These are phyloP conservation scores for Wallacemonas sp. DNA, from an alignment of 208 protist genomes.

Conservation along the genomic window DNA sequence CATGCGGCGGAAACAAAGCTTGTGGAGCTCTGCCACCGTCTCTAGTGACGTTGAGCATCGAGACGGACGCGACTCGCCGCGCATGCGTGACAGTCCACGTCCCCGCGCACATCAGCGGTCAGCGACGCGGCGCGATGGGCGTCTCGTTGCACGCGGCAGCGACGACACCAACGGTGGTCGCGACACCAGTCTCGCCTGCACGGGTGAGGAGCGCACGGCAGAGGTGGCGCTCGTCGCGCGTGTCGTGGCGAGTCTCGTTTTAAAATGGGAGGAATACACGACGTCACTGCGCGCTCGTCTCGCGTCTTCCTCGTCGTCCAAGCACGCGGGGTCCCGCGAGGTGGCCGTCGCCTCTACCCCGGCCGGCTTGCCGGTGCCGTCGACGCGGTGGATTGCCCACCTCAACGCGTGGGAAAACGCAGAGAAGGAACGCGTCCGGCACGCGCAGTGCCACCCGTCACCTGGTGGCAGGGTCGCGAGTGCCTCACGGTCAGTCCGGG, in stretches of 20 bases:
- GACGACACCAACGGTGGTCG: neutral
- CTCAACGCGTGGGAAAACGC: neutral
- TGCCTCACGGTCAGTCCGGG: too few relatives aligned
- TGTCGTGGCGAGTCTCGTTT: constrained; percentile 12
- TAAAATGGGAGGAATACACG: constrained; percentile 1
- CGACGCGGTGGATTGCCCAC: constrained; percentile 4
- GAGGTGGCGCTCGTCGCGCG: constrained; percentile 18
- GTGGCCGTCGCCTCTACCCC: too few relatives aligned
- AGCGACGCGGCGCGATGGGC: neutral
- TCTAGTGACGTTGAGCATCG: neutral
- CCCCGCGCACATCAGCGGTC: too few relatives aligned
- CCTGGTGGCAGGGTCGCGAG: too few relatives aligned
- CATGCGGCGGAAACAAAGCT: neutral
- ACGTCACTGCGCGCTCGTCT: neutral
- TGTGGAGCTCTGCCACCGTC: neutral
- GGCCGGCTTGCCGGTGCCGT: too few relatives aligned
- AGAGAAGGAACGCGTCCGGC: too few relatives aligned
- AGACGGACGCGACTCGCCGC: neutral
- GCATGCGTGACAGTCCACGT: neutral
- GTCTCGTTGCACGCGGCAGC: neutral
- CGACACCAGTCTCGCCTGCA: neutral
- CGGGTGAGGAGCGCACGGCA: neutral
- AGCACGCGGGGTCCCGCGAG: too few relatives aligned
- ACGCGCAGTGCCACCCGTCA: neutral
- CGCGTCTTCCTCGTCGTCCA: neutral